Evolutionary conservation across 2,329 filamentous ascomycete genomes (phyloP).

Genomic region (Aspergillus ibericus): DNA sequence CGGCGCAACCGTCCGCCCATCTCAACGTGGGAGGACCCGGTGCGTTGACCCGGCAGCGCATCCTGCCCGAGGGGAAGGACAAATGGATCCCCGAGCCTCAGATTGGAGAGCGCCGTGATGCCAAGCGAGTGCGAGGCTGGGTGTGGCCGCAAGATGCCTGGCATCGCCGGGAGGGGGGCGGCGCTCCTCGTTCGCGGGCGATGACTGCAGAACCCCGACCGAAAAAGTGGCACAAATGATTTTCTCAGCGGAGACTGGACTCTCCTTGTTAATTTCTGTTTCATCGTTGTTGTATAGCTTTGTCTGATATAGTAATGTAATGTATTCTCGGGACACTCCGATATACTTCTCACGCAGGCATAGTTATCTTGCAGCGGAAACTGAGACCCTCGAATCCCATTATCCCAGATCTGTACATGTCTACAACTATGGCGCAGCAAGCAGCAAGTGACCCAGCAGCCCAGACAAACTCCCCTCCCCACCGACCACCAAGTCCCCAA

Average conservation of each 20-base stretch:
- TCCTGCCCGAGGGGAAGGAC: slow-evolving; percentile 55
- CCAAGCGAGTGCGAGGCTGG: slow-evolving; percentile 62
- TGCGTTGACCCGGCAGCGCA: slow-evolving; percentile 56
- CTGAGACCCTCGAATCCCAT: too few species aligned
- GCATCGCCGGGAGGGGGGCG: slow-evolving; percentile 56
- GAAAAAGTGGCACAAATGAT: slow-evolving; percentile 42
- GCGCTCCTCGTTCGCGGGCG: slow-evolving; percentile 28
- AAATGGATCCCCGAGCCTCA: slow-evolving; percentile 63
- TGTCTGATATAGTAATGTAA: slow-evolving; percentile 12
- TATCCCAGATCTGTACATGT: too few species aligned
- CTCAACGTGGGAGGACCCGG: slow-evolving; percentile 63
- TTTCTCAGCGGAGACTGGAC: background rate
- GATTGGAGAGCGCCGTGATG: slow-evolving; percentile 60
- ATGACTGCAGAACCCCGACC: slow-evolving; percentile 19
- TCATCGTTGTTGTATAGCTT: background rate
- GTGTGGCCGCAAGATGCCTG: slow-evolving; percentile 62
- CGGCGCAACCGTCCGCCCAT: slow-evolving; percentile 56
- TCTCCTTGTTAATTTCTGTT: background rate
- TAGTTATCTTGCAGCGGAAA: too few species aligned
- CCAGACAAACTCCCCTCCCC: too few species aligned
- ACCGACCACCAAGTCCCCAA: too few species aligned
- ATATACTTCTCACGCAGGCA: background rate
- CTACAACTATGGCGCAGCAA: too few species aligned
- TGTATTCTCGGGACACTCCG: background rate
- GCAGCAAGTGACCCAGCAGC: too few species aligned